Base-by-base conservation (phyloP, 202 grass and related monocot genomes). In the Bolboschoenoplectus hybrid region DNA sequence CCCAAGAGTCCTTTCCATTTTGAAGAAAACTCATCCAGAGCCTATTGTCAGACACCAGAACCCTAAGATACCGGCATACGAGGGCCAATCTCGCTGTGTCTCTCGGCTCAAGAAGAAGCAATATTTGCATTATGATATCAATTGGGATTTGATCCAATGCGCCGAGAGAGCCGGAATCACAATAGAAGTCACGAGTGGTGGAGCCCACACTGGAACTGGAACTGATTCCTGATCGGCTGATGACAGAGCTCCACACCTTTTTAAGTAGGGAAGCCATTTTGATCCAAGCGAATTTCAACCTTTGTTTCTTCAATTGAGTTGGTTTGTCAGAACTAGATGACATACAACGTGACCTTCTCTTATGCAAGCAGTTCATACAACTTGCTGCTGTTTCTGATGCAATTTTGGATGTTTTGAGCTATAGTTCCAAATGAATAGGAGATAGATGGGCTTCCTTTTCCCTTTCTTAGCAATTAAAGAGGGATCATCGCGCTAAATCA, bases 21-120 rank as follows among this genome's bases (percentile, higher is more conserved):
- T 83, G 85, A 50, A 94, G 86, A 83, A 95, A 95, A 85, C 87
- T 91, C 78, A 92, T 84, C 96, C 96, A 98, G 40, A 98, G 89
- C 75, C 32, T 64, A 85, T 98, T 95, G 63, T 95, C 93, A 57
- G 91, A 89, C 68, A 83, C 90, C 88, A 95, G 84, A 72, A 87
- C 13, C 63, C 86, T 91, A 88, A 93, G 94, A 7, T 89, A 79
- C 57, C 82, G 88, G 90, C 93, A 98, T 6, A 92, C 89, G 45
- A 81, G 14, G 60, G 13, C n/a, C 45, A 91, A 86, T 55, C 86
- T 88, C 57, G 91, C 96, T 5, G 86, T 90, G 61, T 94, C 91
- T 72, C 20, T 69, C 26, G 96, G 91, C 47, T 90, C 91, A 1
- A 98, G 89, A 58, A 92, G 78, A 75, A 83, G 87, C 74, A 98